Evolutionary conservation across 2,329 filamentous ascomycete genomes (phyloP), one percentile per base, ranked within the genome.

Genomic region (Orbilia oligospora): DNA sequence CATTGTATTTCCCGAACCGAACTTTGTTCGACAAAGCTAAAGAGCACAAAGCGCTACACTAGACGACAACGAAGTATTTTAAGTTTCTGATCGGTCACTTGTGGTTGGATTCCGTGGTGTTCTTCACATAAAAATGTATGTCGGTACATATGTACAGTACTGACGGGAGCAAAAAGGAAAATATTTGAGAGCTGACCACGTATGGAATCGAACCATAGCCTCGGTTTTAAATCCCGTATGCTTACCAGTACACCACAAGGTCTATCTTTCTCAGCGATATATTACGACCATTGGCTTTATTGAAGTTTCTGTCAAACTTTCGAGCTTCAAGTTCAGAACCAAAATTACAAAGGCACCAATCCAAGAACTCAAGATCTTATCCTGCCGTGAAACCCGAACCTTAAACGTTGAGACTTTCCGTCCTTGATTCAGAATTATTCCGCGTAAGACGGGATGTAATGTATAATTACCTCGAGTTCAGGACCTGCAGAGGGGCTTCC

Each of bases 131-230:
- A n/a, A n/a, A n/a, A n/a, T n/a, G n/a, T n/a, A n/a, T n/a, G n/a
- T n/a, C n/a, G n/a, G n/a, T n/a, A n/a, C n/a, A n/a, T n/a, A n/a
- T n/a, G 12, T 33, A 10, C 5, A 33, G 5, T 4, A 36, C 41
- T 12, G 4, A 71, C 3, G 2, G 8, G 41, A 66, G 44, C n/a
- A 51, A 51, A 65, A 46, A 72, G 16, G 14, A 22, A 41, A 46
- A 30, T 18, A 46, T 22, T 46, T n/a, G 49, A 8, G 20, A 8
- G 38, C 20, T 63, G 65, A 70, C 55, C 53, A 64, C 12, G 64
- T 53, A 63, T 51, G 65, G 71, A 63, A 27, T 63, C 67, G 67
- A 71, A 71, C 67, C 53, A 41, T 14, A 58, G 3, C 24, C 66
- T 48, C 51, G 49, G 27, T 46, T 46, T 46, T 16, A 22, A 27